These are phyloP conservation scores for Citrus sinensis DNA, from an alignment of 345 rosid species.

Conservation along the genomic window DVS_A1.0 CM039163.1:46626001-46626500, in stretches of 20 bases:
- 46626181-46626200: slow-evolving; percentile 84
- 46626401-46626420: slow-evolving; percentile 91
- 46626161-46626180: slow-evolving; percentile 69
- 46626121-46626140: slow-evolving; percentile 88
- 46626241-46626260: slow-evolving; percentile 80
- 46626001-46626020: slow-evolving; percentile 64
- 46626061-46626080: slow-evolving; percentile 83
- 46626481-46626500: slow-evolving; percentile 94
- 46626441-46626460: slow-evolving; percentile 93
- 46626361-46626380: slow-evolving; percentile 84
- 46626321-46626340: slow-evolving; percentile 97
- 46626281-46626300: slow-evolving; percentile 87
- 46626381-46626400: slow-evolving; percentile 91
- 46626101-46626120: slow-evolving; percentile 81
- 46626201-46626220: slow-evolving; percentile 80
- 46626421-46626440: slow-evolving; percentile 97
- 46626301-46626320: slow-evolving; percentile 90
- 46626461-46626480: slow-evolving; percentile 95
- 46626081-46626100: slow-evolving; percentile 82
- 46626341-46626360: slow-evolving; percentile 86
- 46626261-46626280: slow-evolving; percentile 77
- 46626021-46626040: slow-evolving; percentile 88
- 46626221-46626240: slow-evolving; percentile 77
- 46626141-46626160: slow-evolving; percentile 60
- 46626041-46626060: slow-evolving; percentile 76